Evolutionary conservation across 1,284 basidiomycete species (phyloP).

Genomic region (Trametes pubescens): DNA sequence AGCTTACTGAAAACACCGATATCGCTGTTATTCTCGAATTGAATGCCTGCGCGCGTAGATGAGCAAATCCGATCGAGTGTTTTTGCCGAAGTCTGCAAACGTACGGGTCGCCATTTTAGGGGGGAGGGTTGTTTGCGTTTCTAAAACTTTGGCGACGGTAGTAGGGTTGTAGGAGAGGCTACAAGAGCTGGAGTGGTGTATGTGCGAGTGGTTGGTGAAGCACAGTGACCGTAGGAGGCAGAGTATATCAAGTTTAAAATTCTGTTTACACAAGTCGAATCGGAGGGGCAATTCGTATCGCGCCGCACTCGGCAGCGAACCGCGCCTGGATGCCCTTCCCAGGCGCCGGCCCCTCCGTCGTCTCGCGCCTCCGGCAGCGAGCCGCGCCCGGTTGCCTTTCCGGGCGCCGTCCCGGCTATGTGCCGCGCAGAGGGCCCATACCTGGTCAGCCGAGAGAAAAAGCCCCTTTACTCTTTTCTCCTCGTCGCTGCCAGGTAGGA

Average conservation of each 20-base stretch:
- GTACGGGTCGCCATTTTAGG: conserved; percentile 71
- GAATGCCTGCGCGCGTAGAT: conserved; percentile 64
- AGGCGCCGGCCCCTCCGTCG: neutral
- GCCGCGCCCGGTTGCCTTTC: conserved; percentile 1
- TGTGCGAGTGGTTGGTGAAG: conserved; percentile 16
- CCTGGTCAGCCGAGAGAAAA: neutral
- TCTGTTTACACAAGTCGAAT: conserved; percentile 4
- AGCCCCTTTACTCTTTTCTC: neutral
- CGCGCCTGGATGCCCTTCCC: conserved; percentile 1
- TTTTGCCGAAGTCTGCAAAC: conserved; percentile 36
- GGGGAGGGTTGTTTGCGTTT: conserved; percentile 17
- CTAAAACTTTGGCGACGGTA: neutral
- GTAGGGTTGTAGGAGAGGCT: conserved; percentile 3
- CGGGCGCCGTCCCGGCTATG: conserved; percentile 1
- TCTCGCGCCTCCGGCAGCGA: conserved; percentile 4
- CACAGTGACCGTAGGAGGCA: conserved; percentile 1
- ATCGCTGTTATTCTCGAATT: conserved; percentile 98
- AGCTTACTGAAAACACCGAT: conserved; percentile 95
- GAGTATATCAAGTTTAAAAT: conserved; percentile 12
- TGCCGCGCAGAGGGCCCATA: neutral
- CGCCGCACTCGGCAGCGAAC: conserved; percentile 3
- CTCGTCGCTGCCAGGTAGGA: conserved; percentile 4
- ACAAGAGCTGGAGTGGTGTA: neutral
- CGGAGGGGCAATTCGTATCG: neutral
- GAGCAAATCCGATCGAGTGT: conserved; percentile 7